phyloP scores from a whole-genome alignment of 441 rosid genomes.

The Eugenia klotzschiana region DNA sequence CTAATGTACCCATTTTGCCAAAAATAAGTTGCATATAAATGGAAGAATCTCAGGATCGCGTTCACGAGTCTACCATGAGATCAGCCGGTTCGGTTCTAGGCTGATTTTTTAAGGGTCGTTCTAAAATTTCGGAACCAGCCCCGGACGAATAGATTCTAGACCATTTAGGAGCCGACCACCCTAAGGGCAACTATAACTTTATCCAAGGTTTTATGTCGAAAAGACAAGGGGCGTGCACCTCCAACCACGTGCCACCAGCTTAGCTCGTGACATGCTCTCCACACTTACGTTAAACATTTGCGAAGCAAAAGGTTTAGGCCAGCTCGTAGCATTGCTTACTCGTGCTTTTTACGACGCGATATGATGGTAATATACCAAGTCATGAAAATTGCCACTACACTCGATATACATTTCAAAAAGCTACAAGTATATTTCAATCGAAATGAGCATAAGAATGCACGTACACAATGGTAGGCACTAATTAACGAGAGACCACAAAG shows the following conservation, averaged over 20 bases:
- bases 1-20: not conserved
- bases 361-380: not conserved
- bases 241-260: not conserved
- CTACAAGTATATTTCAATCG: not conserved
- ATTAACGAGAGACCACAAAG: not conserved
- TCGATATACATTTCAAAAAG: not conserved
- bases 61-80: not conserved
- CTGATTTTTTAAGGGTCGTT: not conserved
- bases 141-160: not conserved
- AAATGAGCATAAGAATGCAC: not conserved
- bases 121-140: not conserved
- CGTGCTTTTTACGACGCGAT: not conserved
- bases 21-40: not conserved
- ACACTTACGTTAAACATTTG: not conserved
- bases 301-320: not conserved
- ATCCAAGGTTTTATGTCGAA: not conserved
- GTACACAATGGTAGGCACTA: not conserved
- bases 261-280: not conserved
- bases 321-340: not conserved
- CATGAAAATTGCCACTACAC: not conserved
- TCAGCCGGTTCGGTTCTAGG: rapidly evolving
- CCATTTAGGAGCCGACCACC: not conserved
- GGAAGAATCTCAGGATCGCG: not conserved
- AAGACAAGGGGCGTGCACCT: not conserved
- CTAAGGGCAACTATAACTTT: not conserved